These are phyloP conservation scores for Quillaja saponaria DNA, from an alignment of 306 rosid genomes.

Conservation along the genomic window DNA sequence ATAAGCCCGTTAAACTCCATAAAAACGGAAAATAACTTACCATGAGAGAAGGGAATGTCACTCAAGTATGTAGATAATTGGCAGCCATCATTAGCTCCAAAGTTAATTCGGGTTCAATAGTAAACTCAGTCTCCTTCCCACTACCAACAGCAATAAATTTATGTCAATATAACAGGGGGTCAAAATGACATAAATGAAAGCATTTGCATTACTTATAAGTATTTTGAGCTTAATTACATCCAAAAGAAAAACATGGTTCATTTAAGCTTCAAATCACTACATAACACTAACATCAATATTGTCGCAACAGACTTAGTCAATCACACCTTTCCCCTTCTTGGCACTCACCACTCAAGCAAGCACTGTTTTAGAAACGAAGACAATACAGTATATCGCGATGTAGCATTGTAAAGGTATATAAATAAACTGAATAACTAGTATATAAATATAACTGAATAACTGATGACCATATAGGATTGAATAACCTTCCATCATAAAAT, in stretches of 20 bases:
- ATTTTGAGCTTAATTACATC: neutral
- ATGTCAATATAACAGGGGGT: slow-evolving; percentile 8
- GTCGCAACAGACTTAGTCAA: too few species aligned
- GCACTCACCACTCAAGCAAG: too few species aligned
- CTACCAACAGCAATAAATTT: slow-evolving; percentile 39
- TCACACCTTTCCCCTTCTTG: too few species aligned
- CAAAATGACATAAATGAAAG: neutral
- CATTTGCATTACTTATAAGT: neutral
- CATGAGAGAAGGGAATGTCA: slow-evolving; percentile 19
- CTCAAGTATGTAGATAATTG: slow-evolving; percentile 82
- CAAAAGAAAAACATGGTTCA: slow-evolving; percentile 2
- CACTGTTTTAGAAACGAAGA: too few species aligned
- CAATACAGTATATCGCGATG: too few species aligned
- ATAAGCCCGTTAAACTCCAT: slow-evolving; percentile 3
- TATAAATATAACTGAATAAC: too few species aligned
- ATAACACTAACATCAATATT: neutral
- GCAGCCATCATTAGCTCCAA: slow-evolving; percentile 97
- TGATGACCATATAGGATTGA: too few species aligned
- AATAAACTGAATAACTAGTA: too few species aligned
- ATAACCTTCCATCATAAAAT: too few species aligned
- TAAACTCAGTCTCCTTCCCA: slow-evolving; percentile 89
- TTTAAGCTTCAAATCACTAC: slow-evolving; percentile 4
- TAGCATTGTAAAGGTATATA: too few species aligned
- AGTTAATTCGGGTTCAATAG: slow-evolving; percentile 84
- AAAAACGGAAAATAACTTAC: slow-evolving; percentile 30